Evolutionary conservation across 129 eudicot species (phyloP), one percentile per base, ranked within the genome.

Genomic region (Flaveria robusta): DNA sequence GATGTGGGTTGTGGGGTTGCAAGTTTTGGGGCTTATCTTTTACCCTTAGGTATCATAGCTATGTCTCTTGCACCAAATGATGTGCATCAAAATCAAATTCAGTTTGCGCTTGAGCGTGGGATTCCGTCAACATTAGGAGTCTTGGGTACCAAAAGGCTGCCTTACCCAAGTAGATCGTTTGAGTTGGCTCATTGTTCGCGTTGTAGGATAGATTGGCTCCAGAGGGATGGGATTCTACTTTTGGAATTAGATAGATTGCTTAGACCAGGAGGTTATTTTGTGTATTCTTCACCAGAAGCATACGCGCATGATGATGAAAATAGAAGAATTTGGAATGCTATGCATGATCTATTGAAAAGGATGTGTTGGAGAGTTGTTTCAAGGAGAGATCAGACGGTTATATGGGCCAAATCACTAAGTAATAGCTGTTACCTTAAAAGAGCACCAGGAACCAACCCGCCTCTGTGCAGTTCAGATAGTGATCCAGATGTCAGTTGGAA

Each of bases 291-390:
- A 50, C 97, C 97, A 2, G 97, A 92, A 86, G 97, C 97, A 20
- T 92, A 92, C 77, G 93, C 97, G 45, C 96, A 87, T 79, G 97
- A 92, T 79, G 80, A 66, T 34, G 97, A 89, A 68, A 92, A 92
- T 81, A 82, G 87, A 71, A 89, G 87, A 75, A 89, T 92, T 52
- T 86, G 97, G 93, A 87, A 76, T 74, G 83, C 93, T n/a, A 85
- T 92, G 91, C 82, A 87, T 72, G 91, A 92, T 81, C 89, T 92
- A 34, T 65, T 89, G 39, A 84, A 85, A 77, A 87, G 91, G 78
- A 92, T 92, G 93, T 92, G 97, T 75, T 92, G 97, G 97, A 89
- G 97, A 84, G 89, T 92, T 81, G 90, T 86, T 76, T 85, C 86
- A 24, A 89, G 86, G 90, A 89, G 72, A 83, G 93, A 87, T 66